These are phyloP conservation scores for Draba incana DNA, from an alignment of 345 rosid species.

Conservation along the genomic window DNA sequence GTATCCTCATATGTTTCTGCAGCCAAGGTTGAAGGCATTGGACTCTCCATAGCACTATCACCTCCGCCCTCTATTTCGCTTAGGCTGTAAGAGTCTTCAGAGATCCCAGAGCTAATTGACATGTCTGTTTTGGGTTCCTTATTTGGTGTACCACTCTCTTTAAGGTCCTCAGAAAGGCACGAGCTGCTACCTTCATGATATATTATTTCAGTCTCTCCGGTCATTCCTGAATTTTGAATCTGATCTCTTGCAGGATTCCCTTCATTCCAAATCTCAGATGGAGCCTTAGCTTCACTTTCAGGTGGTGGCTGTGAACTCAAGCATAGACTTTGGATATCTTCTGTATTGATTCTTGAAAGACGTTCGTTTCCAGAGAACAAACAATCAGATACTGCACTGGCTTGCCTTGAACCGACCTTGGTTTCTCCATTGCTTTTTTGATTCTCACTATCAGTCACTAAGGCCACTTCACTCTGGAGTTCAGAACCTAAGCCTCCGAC, in stretches of 20 bases:
- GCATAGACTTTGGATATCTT: conserved; percentile 28
- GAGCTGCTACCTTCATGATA: conserved; percentile 21
- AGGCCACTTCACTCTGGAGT: conserved; percentile 20
- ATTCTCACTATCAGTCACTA: conserved; percentile 14
- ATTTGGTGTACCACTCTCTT: conserved; percentile 26
- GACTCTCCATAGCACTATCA: conserved; percentile 26
- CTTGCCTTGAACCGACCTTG: conserved; percentile 24
- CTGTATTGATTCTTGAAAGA: conserved; percentile 8
- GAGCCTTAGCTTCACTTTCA: conserved; percentile 4
- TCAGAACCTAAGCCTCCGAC: neutral
- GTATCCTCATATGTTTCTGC: conserved; percentile 50
- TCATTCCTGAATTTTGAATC: conserved; percentile 11
- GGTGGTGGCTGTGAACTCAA: conserved; percentile 17
- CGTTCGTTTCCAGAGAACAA: neutral
- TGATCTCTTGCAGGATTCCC: conserved; percentile 13
- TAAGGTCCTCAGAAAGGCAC: conserved; percentile 29
- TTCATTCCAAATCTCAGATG: conserved; percentile 27
- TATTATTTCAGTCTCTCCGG: neutral
- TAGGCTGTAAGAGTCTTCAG: conserved; percentile 31
- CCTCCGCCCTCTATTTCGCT: conserved; percentile 22
- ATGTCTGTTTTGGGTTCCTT: conserved; percentile 15
- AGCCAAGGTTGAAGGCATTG: conserved; percentile 24
- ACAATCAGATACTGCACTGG: conserved; percentile 20
- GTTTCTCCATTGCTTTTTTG: conserved; percentile 17
- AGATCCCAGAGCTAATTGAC: conserved; percentile 20